Evolutionary conservation across 345 rosid species (phyloP), one percentile per base, ranked within the genome.

Genomic region (Ceriops zippeliana): DNA sequence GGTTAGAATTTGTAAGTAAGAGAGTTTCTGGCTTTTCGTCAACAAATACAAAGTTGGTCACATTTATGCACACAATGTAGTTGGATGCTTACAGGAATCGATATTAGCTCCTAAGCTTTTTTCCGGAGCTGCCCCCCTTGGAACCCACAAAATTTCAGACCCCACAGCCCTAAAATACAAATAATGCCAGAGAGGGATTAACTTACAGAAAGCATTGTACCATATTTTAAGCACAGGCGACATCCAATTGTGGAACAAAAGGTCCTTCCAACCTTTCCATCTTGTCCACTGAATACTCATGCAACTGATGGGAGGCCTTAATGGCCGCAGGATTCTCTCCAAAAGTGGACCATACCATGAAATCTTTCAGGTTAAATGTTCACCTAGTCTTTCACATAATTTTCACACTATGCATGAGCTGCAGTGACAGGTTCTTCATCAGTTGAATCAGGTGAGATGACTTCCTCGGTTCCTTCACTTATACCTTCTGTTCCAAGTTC

Each of bases 351-450:
- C 20, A 62, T 2, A 31, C 66, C 76, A 63, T 30, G 27, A 70
- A 60, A 72, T 58, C 22, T 24, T 22, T 61, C 73, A 47, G 62
- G 17, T 9, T 17, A 13, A 38, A 58, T 58, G 7, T 47, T 70
- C 51, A 37, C 58, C 47, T 52, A 71, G 28, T 63, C 11, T 21
- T 47, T 52, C 22, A 34, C 13, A 10, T 22, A 20, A 32, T 17
- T 56, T 32, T 13, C 22, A 27, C 13, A 27, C 65, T 82, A 87
- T 26, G 84, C 89, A 73, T 89, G 89, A 65, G 76, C 86, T 10
- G 85, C 97, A 21, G 83, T 71, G 63, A 70, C 83, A 57, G 85
- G 58, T 76, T 93, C 96, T 82, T 93, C 97, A 71, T 93, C 95
- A 0, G 91, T 84, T 46, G 74, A 70, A 51, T 87, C 86, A 16